Percentiles rank a stretch among this genome's conserved stretches.
Evolutionary conservation across 2,329 filamentous ascomycete genomes (phyloP).

Genomic region (Metarhizium sp.): DNA sequence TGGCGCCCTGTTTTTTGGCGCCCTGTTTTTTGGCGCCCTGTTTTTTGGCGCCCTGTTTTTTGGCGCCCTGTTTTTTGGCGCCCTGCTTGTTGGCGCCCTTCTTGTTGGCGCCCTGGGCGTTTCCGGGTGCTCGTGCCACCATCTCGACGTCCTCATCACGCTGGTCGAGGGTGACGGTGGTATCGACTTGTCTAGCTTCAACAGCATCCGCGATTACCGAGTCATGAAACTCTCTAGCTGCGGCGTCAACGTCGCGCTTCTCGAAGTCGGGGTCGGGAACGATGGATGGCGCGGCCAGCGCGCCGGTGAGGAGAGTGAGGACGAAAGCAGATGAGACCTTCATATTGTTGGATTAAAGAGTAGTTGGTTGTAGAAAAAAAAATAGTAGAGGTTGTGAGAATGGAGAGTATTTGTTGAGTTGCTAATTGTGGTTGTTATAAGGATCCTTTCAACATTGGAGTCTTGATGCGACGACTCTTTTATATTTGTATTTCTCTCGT

Average conservation of each 20-base stretch:
- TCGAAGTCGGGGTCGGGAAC: background rate
- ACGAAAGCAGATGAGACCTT: slow-evolving; percentile 5
- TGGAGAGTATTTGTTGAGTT: no score
- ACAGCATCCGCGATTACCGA: background rate
- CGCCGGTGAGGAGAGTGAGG: slow-evolving; percentile 6
- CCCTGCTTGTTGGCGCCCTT: no score
- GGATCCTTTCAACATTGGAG: no score
- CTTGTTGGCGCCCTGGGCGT: background rate
- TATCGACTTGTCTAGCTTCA: background rate
- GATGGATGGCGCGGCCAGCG: slow-evolving; percentile 5
- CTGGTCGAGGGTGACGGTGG: background rate
- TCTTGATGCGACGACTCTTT: no score
- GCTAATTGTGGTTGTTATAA: no score
- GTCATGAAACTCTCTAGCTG: background rate
- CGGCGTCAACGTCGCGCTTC: background rate
- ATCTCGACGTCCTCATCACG: background rate
- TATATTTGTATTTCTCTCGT: no score
- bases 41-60: no score
- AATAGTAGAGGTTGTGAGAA: no score
- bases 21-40: no score
- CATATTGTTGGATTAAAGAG: background rate
- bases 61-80: no score
- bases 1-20: no score
- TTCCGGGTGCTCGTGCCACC: background rate
- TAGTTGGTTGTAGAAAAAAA: background rate